These are phyloP conservation scores for Bolboschoenus planiculmis DNA, from an alignment of 176 grass and related monocot genomes.

Conservation along the genomic window DNA sequence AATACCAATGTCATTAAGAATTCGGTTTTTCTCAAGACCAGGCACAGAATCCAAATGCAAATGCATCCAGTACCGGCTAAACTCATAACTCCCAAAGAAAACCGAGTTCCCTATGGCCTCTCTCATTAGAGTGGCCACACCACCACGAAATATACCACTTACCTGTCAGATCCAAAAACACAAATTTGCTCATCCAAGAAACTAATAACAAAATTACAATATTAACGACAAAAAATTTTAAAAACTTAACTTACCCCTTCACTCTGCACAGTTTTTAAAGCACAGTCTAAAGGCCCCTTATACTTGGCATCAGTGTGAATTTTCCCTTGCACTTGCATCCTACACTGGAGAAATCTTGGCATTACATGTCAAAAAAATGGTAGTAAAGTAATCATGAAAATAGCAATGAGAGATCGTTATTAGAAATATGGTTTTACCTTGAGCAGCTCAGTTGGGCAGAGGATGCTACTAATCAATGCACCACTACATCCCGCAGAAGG, in stretches of 20 bases:
- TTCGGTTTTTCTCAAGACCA: slow-evolving; percentile 27
- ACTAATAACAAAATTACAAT: background rate
- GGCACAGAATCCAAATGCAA: slow-evolving; percentile 34
- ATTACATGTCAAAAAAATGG: slow-evolving; percentile 41
- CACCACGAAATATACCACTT: slow-evolving; percentile 85
- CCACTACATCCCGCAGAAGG: slow-evolving; percentile 75
- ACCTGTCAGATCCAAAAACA: slow-evolving; percentile 36
- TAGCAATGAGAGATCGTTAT: slow-evolving; percentile 14
- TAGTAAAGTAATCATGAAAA: slow-evolving; percentile 21
- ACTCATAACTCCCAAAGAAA: slow-evolving; percentile 81
- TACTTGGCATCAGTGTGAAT: slow-evolving; percentile 45
- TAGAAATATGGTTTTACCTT: slow-evolving; percentile 49
- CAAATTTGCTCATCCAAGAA: background rate
- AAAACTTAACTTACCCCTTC: slow-evolving; percentile 60
- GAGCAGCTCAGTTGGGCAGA: slow-evolving; percentile 80
- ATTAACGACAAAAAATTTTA: background rate
- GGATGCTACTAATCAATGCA: slow-evolving; percentile 78
- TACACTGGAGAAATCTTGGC: slow-evolving; percentile 74
- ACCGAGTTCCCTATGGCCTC: slow-evolving; percentile 84
- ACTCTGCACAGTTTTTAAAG: slow-evolving; percentile 60
- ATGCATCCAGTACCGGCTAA: slow-evolving; percentile 74
- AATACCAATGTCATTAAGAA: slow-evolving; percentile 61
- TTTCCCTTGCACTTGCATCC: slow-evolving; percentile 99
- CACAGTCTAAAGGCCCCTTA: slow-evolving; percentile 78
- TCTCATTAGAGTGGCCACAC: slow-evolving; percentile 70